A percentile compares a stretch with the other conserved stretches of the same genome.
phyloP scores from a whole-genome alignment of 768 basidiomycete genomes.

The Atractiella rhizophila region DNA sequence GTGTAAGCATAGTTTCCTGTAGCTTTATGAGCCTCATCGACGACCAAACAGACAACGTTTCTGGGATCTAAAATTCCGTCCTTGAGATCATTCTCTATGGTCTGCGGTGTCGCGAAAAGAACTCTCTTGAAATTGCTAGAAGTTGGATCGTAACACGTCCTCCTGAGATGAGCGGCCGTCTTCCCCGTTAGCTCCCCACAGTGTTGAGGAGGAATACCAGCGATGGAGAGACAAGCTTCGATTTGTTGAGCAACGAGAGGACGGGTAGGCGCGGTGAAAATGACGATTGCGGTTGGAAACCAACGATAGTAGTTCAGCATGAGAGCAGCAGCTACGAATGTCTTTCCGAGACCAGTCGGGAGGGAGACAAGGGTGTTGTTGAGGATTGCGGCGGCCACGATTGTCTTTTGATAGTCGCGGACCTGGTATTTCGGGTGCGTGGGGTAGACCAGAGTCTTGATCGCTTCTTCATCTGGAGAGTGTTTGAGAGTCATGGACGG shows the following conservation, averaged over 20 bases:
- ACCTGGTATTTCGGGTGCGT: conserved; percentile 42
- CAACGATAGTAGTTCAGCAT: conserved; percentile 55
- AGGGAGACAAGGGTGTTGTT: conserved; percentile 83
- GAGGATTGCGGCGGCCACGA: conserved; percentile 56
- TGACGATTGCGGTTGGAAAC: conserved; percentile 73
- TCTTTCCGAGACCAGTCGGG: conserved; percentile 91
- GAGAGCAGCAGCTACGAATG: conserved; percentile 85
- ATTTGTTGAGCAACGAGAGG: conserved; percentile 90
- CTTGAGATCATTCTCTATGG: conserved; percentile 59
- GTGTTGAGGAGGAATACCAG: conserved; percentile 70
- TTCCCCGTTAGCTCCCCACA: conserved; percentile 69
- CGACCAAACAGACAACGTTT: conserved; percentile 63
- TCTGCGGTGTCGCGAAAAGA: conserved; percentile 31
- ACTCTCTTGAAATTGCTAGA: conserved; percentile 16
- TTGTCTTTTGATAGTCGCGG: conserved; percentile 85
- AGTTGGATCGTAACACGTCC: conserved; percentile 24
- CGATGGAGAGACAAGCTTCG: conserved; percentile 69
- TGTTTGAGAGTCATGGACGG: conserved; percentile 63
- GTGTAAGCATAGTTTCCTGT: conserved; percentile 84
- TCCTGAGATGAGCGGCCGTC: conserved; percentile 31
- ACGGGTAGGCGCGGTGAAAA: conserved; percentile 89
- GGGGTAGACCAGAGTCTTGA: conserved; percentile 74
- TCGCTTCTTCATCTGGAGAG: conserved; percentile 45
- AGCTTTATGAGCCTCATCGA: conserved; percentile 77
- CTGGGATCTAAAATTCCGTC: conserved; percentile 45